phyloP scores from a whole-genome alignment of 768 basidiomycete species.

The Lentinula detonsa region DNA sequence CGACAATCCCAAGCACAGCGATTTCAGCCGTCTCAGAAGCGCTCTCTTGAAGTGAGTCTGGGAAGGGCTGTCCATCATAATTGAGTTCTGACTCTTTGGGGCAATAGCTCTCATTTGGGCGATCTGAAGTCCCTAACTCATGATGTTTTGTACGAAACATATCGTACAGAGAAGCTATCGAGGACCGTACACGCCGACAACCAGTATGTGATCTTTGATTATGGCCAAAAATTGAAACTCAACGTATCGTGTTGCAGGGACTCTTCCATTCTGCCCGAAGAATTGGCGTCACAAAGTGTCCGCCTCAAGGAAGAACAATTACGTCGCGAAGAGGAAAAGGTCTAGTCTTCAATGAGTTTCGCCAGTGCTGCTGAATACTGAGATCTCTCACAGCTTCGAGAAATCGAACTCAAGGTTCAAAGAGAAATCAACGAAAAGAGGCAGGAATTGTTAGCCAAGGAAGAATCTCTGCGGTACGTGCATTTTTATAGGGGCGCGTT shows the following conservation, averaged over 20 bases:
- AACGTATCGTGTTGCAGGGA: constrained; percentile 44
- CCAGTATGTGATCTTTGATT: constrained; percentile 38
- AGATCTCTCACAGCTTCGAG: constrained; percentile 59
- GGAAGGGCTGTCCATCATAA: background rate
- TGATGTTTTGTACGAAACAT: constrained; percentile 93
- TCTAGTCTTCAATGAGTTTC: constrained; percentile 15
- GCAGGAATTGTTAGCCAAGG: constrained; percentile 94
- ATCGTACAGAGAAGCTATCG: constrained; percentile 96
- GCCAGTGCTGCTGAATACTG: background rate
- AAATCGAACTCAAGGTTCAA: constrained; percentile 97
- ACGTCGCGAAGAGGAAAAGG: constrained; percentile 94
- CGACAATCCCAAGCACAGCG: constrained; percentile 99
- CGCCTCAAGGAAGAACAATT: constrained; percentile 99
- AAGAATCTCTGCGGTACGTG: constrained; percentile 80
- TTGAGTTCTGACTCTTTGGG: constrained; percentile 6
- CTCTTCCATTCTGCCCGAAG: constrained; percentile 90
- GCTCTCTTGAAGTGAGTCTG: constrained; percentile 77
- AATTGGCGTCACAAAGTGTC: constrained; percentile 93
- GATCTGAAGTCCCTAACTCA: constrained; percentile 94
- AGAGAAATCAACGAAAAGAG: constrained; percentile 97
- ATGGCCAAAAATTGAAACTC: background rate
- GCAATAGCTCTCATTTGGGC: constrained; percentile 77
- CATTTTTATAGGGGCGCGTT: background rate
- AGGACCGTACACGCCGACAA: constrained; percentile 80
- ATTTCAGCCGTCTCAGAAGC: constrained; percentile 89